phyloP scores from a whole-genome alignment of 2,329 filamentous ascomycete species.

The Mariannaea sp. region DNA sequence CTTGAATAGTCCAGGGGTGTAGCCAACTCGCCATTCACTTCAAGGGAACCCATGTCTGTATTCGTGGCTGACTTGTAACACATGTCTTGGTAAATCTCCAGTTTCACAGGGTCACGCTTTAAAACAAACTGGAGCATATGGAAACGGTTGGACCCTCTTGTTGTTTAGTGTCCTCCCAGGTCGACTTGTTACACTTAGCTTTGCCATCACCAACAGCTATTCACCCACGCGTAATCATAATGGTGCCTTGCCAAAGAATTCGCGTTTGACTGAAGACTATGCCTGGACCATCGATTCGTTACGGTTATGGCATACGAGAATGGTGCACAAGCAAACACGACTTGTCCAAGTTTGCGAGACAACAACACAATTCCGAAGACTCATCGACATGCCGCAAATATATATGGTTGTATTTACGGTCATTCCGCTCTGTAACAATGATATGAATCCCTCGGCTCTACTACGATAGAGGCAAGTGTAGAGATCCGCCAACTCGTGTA shows the following conservation, averaged over 20 bases:
- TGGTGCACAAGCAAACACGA: neutral
- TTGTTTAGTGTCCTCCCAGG: neutral
- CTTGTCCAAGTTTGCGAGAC: neutral
- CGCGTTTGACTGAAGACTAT: neutral
- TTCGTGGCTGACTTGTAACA: neutral
- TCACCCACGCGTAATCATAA: neutral
- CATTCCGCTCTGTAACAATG: too few species aligned
- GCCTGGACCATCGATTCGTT: too few species aligned
- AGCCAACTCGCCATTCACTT: too few species aligned
- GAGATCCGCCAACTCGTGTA: too few species aligned
- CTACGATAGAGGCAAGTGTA: too few species aligned
- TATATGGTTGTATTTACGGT: neutral
- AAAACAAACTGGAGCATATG: neutral
- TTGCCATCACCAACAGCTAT: too few species aligned
- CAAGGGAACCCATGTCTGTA: too few species aligned
- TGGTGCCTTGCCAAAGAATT: neutral
- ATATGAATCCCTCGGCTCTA: too few species aligned
- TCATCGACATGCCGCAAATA: neutral
- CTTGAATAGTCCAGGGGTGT: too few species aligned
- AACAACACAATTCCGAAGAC: neutral
- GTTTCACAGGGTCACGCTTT: too few species aligned
- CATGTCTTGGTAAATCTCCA: conserved; percentile 11
- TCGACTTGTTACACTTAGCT: neutral
- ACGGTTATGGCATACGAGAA: neutral
- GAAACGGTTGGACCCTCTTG: neutral